Base-by-base conservation (phyloP, 1,139 yeast species). In the Wickerhamiella pararugosa region DNA sequence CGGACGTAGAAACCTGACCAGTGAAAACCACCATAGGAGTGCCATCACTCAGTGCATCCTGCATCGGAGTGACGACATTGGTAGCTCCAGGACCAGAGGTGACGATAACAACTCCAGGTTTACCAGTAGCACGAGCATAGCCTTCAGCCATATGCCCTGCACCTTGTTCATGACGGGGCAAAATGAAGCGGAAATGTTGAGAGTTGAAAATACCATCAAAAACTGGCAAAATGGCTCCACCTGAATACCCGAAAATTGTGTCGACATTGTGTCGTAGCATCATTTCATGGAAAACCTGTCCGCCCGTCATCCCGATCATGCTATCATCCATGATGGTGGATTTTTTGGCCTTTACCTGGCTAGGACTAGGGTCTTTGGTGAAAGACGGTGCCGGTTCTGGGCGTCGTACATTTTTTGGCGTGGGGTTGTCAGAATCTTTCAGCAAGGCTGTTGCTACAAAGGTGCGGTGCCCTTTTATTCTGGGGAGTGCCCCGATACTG, bases 111-210 rank as follows among this genome's bases (percentile, higher is more conserved):
- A 90, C 94, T 66, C 98, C 98, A n/a, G 96, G 92, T 62, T 84
- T 90, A 46, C 98, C 98, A 25, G 74, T 67, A 31, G 94, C 98
- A 53, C 93, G 73, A 45, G 98, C 97, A 55, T 90, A 90, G 48
- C 98, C 98, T 67, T 90, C 97, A 43, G 98, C 98, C 98, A 90
- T 90, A 64, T 90, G 98, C 41, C 98, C 98, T 25, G 98, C 98
- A 62, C 98, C 98, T 66, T 90, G 98, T 64, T 90, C 98, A 61
- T 90, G 98, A 58, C 94, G 76, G 42, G 98, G 98, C 53, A 90
- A 69, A 45, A 90, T 83, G 61, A 90, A 90, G 53, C 78, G 76
- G 70, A 90, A 87, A 56, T 80, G 75, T 45, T 80, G 79, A 10
- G 95, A 82, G 66, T 87, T 81, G 69, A 81, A 82, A 55, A 90